Base-by-base conservation (phyloP, 306 rosid species). In the Lupinus albus region DNA sequence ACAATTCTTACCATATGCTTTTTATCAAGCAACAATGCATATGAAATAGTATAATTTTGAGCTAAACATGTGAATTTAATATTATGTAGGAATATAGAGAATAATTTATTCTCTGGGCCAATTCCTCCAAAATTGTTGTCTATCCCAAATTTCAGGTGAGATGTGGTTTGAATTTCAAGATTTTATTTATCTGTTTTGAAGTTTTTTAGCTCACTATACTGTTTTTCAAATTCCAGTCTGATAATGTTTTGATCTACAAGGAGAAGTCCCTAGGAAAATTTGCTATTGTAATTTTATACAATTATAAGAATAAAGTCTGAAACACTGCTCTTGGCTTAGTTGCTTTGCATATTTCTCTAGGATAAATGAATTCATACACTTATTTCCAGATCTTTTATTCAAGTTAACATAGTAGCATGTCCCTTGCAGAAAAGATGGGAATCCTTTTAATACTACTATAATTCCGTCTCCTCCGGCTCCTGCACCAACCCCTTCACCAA, bases 81-180 rank as follows among this genome's bases (percentile, higher is more conserved):
- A 33, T 33, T 55, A 6, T 68, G 63, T 56, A 90, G 97, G 85
- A 64, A 90, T 73, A 77, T 90, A 17, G 84, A 84, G 81, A 82
- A 85, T 78, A 87, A 90, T 80, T 59, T 77, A 41, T 87, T 90
- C 80, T 90, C 90, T 12, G 97, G 97, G 46, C 97, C 97, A 17
- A 81, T 90, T 76, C 97, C 97, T 67, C 69, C 77, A 61, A 85
- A 82, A 63, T 62, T 90, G 83, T 56, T 81, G 79, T 72, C 39
- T 36, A 70, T 90, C 71, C 85, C 90, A 18, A 79, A 60, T 78
- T 87, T 90, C 78, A 87, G 92, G 97, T 90, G 60, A 72, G 60
- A 45, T 18, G 9, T 38, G 57, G 52, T 47, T 25, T 25, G 30
- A 25, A 25, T 25, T 25, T 25, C 30, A 2, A 25, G 30, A 25